phyloP scores from a whole-genome alignment of 1,284 basidiomycete species.

The Psilocybe mexicana region DNA sequence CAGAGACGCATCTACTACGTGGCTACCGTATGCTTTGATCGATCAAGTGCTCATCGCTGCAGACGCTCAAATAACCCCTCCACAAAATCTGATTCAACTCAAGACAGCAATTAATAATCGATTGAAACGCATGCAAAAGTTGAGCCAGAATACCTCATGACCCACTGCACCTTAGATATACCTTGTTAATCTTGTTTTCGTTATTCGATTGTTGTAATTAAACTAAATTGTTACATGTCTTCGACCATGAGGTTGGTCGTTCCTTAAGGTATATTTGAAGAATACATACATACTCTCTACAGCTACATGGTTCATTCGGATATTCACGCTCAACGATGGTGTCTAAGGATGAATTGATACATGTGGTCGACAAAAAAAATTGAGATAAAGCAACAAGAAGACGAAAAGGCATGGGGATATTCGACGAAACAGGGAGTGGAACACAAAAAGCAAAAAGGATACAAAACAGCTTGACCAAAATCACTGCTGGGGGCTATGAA shows the following conservation, averaged over 20 bases:
- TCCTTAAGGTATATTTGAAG: slow-evolving; percentile 3
- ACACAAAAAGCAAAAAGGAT: slow-evolving; percentile 15
- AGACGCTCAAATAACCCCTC: slow-evolving; percentile 51
- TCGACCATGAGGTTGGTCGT: not conserved
- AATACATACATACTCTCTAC: slow-evolving; percentile 24
- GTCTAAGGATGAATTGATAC: slow-evolving; percentile 21
- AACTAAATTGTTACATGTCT: not conserved
- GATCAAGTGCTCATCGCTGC: slow-evolving; percentile 82
- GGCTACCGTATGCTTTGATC: slow-evolving; percentile 84
- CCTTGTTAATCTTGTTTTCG: not conserved
- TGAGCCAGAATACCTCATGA: slow-evolving; percentile 33
- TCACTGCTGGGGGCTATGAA: slow-evolving; percentile 19
- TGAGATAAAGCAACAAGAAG: slow-evolving; percentile 15
- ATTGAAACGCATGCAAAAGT: slow-evolving; percentile 64
- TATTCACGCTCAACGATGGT: slow-evolving; percentile 7
- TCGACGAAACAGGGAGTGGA: not conserved
- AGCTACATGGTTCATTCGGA: slow-evolving; percentile 26
- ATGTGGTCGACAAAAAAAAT: slow-evolving; percentile 20
- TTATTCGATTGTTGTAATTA: not conserved
- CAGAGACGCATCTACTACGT: slow-evolving; percentile 61
- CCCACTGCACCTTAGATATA: not conserved
- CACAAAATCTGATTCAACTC: slow-evolving; percentile 51
- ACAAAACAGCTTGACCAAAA: slow-evolving; percentile 3
- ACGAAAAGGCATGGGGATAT: slow-evolving; percentile 6
- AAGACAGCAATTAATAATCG: slow-evolving; percentile 59